Base-by-base conservation (phyloP, 1,284 basidiomycete genomes). In the Trametes pubescens region DNA sequence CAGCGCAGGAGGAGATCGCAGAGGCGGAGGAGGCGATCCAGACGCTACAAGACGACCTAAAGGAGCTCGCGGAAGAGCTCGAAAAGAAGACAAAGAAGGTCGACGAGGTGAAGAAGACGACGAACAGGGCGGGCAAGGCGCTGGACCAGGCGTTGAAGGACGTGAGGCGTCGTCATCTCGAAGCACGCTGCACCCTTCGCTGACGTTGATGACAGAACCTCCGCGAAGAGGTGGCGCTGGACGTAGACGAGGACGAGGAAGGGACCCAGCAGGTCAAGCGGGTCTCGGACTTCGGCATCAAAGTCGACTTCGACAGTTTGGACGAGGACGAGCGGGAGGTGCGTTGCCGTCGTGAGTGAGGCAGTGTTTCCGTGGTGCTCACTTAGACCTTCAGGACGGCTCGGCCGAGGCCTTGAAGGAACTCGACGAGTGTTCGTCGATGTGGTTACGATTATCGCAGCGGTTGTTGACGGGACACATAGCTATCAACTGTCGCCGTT, bases 401-500 rank as follows among this genome's bases (percentile, higher is more conserved):
- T 83, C 87, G 2, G 82, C 87, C 0, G 91, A 91, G 49, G 85
- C 85, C 29, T 84, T 90, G 11, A 84, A 90, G 18, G 87, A 93
- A 69, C 86, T 96, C 43, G 94, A 98, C 68, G 82, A 87, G n/a
- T 83, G 93, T 91, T 63, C 43, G 70, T 65, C 46, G 9, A 13
- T 22, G 0, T 18, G 32, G 4, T 26, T 11, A 32, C 8, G 8
- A 16, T 62, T 7, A 47, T 38, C 40, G 6, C 40, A 43, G 55
- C 40, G n/a, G 46, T 24, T 32, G 4, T 40, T 62, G 10, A 68
- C 8, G 14, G 21, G 7, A 5, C 5, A 18, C 8, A 1, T 68
- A 95, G 95, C 72, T 99, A 95, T 77, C 96, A 97, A 76, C 98
- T 97, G 0, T 95, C 97, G 1, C 98, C 98, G 0, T 99, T 99